Evolutionary conservation across 805 yeast genomes (phyloP).

Genomic region (Zygoascus biomembranicola): DNA sequence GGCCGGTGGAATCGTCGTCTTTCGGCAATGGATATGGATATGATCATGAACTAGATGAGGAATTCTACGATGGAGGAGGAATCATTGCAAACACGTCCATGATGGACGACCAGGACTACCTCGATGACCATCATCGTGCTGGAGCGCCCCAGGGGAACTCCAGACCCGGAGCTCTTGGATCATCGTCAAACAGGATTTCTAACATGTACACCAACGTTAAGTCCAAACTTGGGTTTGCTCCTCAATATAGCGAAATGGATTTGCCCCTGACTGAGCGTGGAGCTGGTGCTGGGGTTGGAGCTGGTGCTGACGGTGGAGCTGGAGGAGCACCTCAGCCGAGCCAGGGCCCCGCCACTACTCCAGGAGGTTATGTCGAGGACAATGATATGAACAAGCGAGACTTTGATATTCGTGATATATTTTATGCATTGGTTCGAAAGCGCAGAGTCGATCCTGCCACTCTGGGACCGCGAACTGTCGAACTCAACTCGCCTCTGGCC

Average conservation of each 20-base stretch:
- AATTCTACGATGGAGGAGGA: not conserved
- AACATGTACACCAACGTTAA: conserved; percentile 20
- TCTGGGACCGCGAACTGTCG: conserved; percentile 55
- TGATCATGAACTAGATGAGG: conserved; percentile 4
- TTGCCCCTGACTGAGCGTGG: conserved; percentile 21
- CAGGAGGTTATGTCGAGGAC: conserved; percentile 11
- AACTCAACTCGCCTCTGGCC: conserved; percentile 52
- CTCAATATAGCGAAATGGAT: conserved; percentile 25
- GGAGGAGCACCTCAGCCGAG: conserved; percentile 1
- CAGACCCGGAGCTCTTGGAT: not conserved
- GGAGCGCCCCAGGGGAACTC: not conserved
- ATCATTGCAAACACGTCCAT: not conserved
- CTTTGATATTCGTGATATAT: conserved; percentile 29
- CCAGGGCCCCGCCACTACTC: conserved; percentile 2
- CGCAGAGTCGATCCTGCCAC: conserved; percentile 21
- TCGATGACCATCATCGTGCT: not conserved
- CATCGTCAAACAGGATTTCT: conserved; percentile 11
- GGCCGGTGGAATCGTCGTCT: not conserved
- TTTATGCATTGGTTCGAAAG: conserved; percentile 24
- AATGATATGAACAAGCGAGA: conserved; percentile 14
- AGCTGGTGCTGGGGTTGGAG: not conserved
- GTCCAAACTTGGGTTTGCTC: conserved; percentile 20
- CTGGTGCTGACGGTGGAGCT: conserved; percentile 5
- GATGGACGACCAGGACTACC: conserved; percentile 6
- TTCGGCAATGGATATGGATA: conserved; percentile 1